Base-by-base conservation (phyloP, 2,329 filamentous ascomycete genomes). In the Neofusicoccum parvum region DNA sequence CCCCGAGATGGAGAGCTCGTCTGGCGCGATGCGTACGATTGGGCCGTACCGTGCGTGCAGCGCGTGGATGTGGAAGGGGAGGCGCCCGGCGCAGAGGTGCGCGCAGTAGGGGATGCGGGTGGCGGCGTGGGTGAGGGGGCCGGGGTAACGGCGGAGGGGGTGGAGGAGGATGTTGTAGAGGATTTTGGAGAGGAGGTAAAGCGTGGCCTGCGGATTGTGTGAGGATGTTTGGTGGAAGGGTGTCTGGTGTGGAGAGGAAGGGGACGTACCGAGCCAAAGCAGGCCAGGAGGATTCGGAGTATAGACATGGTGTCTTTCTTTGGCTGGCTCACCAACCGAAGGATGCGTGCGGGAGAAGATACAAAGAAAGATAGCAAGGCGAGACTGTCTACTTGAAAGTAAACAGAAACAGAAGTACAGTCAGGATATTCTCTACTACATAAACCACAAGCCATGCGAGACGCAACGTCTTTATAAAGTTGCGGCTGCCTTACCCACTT, bases 121-220 rank as follows among this genome's bases (percentile, higher is more conserved):
- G 1, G 73, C 71, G 20, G 75, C 71, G 23, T 73, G 71, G 4
- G 75, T 65, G 17, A 73, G 72, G 2, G 81, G 80, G 0, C 81
- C 82, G 3, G 81, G 81, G 32, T 79, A 79, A 45, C 78, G 75
- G n/a, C 72, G 70, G 0, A 83, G 73, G 3, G 81, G 80, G 39
- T 81, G 78, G 65, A 83, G 78, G 68, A 74, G 81, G n/a, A 78
- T 67, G 64, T 75, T 77, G 70, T 81, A 79, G 41, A 79, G 67
- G 5, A 64, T 48, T 7, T 45, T 68, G 20, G 60, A 63, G 15
- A 74, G 3, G 27, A 54, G 37, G 27, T 73, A 74, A 3, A 39
- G 23, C 10, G 49, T 51, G n/a, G 45, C 15, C 59, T 62, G 7
- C 2, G 5, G 15, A 11, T 27, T 7, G 27, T 32, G 27, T 32